Base-by-base conservation (phyloP, 1,284 basidiomycete genomes). In the Leccinum subrobustum region DNA sequence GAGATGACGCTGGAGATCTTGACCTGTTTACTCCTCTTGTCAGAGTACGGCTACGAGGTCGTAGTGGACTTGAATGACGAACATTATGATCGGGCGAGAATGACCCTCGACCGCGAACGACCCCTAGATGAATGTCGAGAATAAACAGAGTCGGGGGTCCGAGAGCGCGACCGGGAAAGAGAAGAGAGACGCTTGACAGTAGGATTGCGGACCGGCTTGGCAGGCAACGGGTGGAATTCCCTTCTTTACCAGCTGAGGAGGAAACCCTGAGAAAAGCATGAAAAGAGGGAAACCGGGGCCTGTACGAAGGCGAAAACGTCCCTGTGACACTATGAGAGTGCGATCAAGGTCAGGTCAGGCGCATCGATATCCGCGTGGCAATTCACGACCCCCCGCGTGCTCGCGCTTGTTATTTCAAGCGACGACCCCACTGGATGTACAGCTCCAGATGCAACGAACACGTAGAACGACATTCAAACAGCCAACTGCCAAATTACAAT, bases 61-160 rank as follows among this genome's bases (percentile, higher is more conserved):
- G 65, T 51, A 65, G 67, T 37, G 81, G 80, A 68, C 81, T 85
- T 8, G 76, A 75, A 63, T 81, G 81, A 60, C 79, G 77, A 50
- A 81, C 81, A 54, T 79, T 79, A 50, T 82, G 83, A 66, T 85
- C 85, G 4, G 81, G 79, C 27, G 81, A 80, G 59, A 82, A 77
- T 52, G 87, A 86, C 58, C 58, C 79, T 78, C 29, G 89, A 87
- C 55, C 78, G 79, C 48, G 88, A 90, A 42, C 83, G 85, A 63
- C 81, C 84, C 59, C 82, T 78, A 54, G 87, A 88, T 29, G 89
- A 89, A 50, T 78, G 81, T 56, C 77, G 81, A n/a, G 87, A 87
- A 61, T 81, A 82, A 63, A 80, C 80, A 16, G 88, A 89, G 33
- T 82, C 84, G 6, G 87, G 87, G 6, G 88, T 88, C 31, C 78